These are phyloP conservation scores for Kluyveromyces dobzhanskii DNA, from an alignment of 805 yeast genomes.

Conservation along the genomic window DNA sequence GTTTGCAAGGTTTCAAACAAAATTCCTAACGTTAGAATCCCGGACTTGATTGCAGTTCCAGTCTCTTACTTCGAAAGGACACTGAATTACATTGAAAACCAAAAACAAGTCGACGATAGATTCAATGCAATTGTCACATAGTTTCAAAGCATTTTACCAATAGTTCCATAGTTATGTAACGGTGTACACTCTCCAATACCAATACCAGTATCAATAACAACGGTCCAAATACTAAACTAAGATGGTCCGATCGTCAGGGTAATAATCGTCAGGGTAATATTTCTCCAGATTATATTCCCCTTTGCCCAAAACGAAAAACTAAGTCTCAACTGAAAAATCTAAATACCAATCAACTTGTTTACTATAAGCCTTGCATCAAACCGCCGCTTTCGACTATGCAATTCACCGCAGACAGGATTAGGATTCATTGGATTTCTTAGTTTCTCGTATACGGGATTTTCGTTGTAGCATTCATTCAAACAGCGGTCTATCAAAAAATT, in stretches of 20 bases:
- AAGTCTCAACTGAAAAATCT: not conserved
- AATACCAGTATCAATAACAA: too few species aligned
- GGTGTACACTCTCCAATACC: too few species aligned
- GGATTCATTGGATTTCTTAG: too few species aligned
- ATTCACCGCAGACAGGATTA: too few species aligned
- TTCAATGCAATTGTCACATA: conserved; percentile 43
- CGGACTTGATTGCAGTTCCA: conserved; percentile 22
- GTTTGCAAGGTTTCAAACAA: conserved; percentile 19
- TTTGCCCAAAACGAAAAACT: not conserved
- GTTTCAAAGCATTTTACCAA: not conserved
- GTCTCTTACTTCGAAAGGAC: conserved; percentile 60
- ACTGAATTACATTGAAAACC: conserved; percentile 57
- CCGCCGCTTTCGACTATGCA: too few species aligned
- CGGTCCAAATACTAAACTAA: too few species aligned
- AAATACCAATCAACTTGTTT: not conserved
- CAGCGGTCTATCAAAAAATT: too few species aligned
- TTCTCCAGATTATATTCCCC: conserved; percentile 3
- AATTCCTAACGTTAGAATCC: conserved; percentile 25
- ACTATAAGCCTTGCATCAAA: too few species aligned
- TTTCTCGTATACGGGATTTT: too few species aligned
- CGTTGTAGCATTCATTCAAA: too few species aligned
- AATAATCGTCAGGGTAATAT: conserved; percentile 1
- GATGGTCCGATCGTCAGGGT: too few species aligned
- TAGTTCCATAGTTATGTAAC: too few species aligned
- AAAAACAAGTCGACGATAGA: conserved; percentile 60